Evolutionary conservation across 140 eudicot species (phyloP).

Genomic region (Cichorium intybus): DNA sequence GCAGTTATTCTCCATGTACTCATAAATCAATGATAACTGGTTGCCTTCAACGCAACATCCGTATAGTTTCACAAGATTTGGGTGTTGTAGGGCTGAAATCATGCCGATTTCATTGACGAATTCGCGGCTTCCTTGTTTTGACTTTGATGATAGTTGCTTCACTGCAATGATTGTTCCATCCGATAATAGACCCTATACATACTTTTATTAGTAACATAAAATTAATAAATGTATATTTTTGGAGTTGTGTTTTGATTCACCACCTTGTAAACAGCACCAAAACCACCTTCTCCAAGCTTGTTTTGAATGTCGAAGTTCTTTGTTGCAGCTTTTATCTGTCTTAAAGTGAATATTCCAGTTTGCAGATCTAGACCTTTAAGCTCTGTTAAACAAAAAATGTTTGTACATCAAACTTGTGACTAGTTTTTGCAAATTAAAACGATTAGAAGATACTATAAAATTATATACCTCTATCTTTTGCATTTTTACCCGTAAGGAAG

Average conservation of each 20-base stretch:
- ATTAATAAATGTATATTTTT: neutral
- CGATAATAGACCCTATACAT: constrained; percentile 51
- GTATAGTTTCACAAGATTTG: constrained; percentile 87
- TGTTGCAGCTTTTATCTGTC: constrained; percentile 83
- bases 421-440: neutral
- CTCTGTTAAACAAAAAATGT: constrained; percentile 37
- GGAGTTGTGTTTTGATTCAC: constrained; percentile 13
- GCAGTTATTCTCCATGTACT: constrained; percentile 88
- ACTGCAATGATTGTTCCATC: constrained; percentile 85
- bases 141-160: constrained; percentile 77
- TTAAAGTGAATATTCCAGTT: constrained; percentile 69
- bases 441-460: neutral
- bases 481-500: constrained; percentile 46
- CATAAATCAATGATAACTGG: constrained; percentile 65
- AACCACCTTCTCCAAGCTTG: constrained; percentile 91
- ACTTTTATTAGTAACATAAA: constrained; percentile 13
- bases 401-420: constrained; percentile 1
- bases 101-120: constrained; percentile 87
- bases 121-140: constrained; percentile 79
- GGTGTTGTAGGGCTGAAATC: constrained; percentile 75
- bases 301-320: constrained; percentile 69
- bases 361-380: constrained; percentile 76
- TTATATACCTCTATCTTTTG: constrained; percentile 57
- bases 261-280: constrained; percentile 86
- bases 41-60: constrained; percentile 91